These are phyloP conservation scores for Actinomortierella ambigua DNA, from an alignment of 371 early-diverging fungal genomes.

Conservation along the genomic window DNA sequence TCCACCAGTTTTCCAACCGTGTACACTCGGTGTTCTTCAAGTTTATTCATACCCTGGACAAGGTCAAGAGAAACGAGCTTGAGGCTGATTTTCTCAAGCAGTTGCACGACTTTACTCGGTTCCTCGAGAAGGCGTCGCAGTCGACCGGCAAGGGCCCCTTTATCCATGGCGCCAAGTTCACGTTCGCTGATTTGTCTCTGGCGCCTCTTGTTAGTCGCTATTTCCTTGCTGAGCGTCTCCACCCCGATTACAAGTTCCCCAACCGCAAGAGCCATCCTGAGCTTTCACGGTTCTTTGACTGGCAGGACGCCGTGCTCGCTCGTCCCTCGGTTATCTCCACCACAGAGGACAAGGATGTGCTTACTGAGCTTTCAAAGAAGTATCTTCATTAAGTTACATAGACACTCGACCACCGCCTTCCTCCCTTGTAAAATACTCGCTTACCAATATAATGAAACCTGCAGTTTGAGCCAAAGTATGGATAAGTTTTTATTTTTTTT, in stretches of 20 bases:
- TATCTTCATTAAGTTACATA: too few species aligned
- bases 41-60: conserved; percentile 41
- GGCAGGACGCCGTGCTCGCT: conserved; percentile 28
- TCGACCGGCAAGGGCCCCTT: conserved; percentile 56
- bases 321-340: conserved; percentile 17
- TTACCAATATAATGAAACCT: too few species aligned
- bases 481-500: too few species aligned
- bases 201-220: conserved; percentile 57
- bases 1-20: conserved; percentile 53
- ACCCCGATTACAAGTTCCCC: conserved; percentile 21
- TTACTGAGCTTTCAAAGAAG: too few species aligned
- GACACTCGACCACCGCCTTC: too few species aligned
- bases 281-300: conserved; percentile 26
- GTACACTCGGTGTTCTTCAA: conserved; percentile 25
- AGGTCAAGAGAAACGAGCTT: conserved; percentile 21
- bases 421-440: too few species aligned
- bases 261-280: conserved; percentile 20
- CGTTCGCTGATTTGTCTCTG: conserved; percentile 61
- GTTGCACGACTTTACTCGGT: conserved; percentile 43
- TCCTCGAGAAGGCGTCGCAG: conserved; percentile 50
- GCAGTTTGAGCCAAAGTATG: too few species aligned
- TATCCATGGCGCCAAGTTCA: conserved; percentile 61
- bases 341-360: too few species aligned
- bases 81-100: conserved; percentile 7
- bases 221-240: conserved; percentile 8